These are phyloP conservation scores for Diaporthe eres DNA, from an alignment of 2,329 filamentous ascomycete species.

Conservation along the genomic window DNA sequence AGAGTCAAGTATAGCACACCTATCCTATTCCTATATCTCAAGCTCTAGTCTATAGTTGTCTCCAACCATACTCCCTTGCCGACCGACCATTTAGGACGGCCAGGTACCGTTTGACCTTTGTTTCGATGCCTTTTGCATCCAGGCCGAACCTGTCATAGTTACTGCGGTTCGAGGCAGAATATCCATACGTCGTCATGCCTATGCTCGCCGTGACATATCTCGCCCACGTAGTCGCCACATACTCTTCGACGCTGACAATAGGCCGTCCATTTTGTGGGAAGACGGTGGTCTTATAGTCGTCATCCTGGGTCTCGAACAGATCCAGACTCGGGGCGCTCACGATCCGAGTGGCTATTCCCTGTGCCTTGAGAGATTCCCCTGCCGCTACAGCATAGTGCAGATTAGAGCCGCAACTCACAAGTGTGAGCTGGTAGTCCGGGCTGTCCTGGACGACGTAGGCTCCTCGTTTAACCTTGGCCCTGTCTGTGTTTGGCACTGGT, in stretches of 20 bases:
- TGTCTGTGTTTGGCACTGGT: conserved; percentile 46
- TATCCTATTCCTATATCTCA: not conserved
- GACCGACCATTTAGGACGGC: not conserved
- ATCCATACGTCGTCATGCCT: conserved; percentile 61
- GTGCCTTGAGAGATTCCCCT: conserved; percentile 45
- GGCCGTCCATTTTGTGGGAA: conserved; percentile 50
- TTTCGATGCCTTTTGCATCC: conserved; percentile 50
- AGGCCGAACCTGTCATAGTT: conserved; percentile 64
- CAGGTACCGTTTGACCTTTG: conserved; percentile 44
- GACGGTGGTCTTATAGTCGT: conserved; percentile 49
- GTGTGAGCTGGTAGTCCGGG: conserved; percentile 48
- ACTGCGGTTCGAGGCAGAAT: conserved; percentile 60
- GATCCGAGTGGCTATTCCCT: conserved; percentile 26
- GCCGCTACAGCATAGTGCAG: conserved; percentile 58
- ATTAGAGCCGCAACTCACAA: conserved; percentile 46
- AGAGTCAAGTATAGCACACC: too few relatives aligned
- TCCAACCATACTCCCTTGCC: not conserved
- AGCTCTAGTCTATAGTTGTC: not conserved
- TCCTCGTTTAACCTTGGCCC: conserved; percentile 49
- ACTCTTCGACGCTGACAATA: conserved; percentile 57
- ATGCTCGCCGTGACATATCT: conserved; percentile 62
- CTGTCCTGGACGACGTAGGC: conserved; percentile 49
- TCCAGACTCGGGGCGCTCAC: conserved; percentile 42
- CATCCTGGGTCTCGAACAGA: conserved; percentile 40
- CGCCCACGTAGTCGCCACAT: conserved; percentile 63